Percentiles rank a stretch among this genome's conserved stretches.
phyloP scores from a whole-genome alignment of 2,329 filamentous ascomycete species.

The Apiospora sp. region DNA sequence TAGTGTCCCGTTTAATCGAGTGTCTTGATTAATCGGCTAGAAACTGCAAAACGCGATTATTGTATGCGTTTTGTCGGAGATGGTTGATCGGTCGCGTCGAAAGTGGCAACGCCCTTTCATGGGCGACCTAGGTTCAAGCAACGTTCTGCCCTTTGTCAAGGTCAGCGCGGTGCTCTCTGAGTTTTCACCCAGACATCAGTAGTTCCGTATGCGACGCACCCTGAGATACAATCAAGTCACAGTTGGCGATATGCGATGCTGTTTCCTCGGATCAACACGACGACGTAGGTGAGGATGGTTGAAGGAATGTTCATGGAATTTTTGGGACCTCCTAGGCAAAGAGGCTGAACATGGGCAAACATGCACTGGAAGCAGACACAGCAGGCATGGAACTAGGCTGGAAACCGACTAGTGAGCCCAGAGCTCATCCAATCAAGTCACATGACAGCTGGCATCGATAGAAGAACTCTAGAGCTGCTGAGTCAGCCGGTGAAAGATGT shows the following conservation, averaged over 20 bases:
- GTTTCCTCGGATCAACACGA: slow-evolving; percentile 14
- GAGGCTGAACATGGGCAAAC: slow-evolving; percentile 22
- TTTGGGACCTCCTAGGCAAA: slow-evolving; percentile 21
- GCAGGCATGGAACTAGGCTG: neutral
- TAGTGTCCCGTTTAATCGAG: too few species aligned
- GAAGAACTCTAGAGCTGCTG: neutral
- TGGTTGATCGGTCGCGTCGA: slow-evolving; percentile 22
- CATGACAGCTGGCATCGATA: neutral
- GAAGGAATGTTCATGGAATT: slow-evolving; percentile 22
- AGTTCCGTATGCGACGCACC: slow-evolving; percentile 19
- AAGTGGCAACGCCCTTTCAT: slow-evolving; percentile 21
- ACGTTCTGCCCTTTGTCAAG: slow-evolving; percentile 23
- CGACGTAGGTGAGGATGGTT: slow-evolving; percentile 7
- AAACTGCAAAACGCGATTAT: slow-evolving; percentile 5
- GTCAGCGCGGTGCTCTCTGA: slow-evolving; percentile 17
- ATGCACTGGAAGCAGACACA: slow-evolving; percentile 14
- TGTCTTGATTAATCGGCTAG: neutral
- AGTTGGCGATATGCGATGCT: slow-evolving; percentile 19
- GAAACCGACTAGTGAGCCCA: neutral
- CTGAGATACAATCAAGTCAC: slow-evolving; percentile 6
- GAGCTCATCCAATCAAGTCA: neutral
- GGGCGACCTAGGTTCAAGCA: slow-evolving; percentile 20
- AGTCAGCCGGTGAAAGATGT: neutral
- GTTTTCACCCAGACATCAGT: slow-evolving; percentile 17
- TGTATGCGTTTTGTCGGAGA: slow-evolving; percentile 7